Evolutionary conservation across 1,139 yeast species (phyloP).

Genomic region (Yamadazyma atmosphaerica): DNA sequence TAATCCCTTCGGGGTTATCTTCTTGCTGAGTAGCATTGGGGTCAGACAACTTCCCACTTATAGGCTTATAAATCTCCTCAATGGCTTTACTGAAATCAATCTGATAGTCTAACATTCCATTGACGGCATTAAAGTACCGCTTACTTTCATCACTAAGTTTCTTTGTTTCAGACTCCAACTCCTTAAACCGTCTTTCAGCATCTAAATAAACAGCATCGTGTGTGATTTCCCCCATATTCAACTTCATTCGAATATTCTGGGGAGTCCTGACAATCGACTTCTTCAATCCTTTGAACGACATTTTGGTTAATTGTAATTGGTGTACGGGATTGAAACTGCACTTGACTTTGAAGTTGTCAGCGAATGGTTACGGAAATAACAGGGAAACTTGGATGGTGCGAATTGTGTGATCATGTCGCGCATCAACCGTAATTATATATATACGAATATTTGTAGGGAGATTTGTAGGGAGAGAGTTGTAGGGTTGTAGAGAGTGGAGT

Average conservation of each 20-base stretch:
- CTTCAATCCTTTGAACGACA: conserved; percentile 94
- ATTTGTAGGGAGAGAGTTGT: too few species aligned
- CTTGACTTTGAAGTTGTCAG: too few species aligned
- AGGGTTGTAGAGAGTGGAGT: too few species aligned
- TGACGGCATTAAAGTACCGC: conserved; percentile 85
- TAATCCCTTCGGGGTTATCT: conserved; percentile 94
- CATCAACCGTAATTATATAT: too few species aligned
- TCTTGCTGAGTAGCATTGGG: conserved; percentile 84
- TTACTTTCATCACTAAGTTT: conserved; percentile 87
- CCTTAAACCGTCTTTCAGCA: conserved; percentile 94
- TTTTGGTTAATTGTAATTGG: conserved; percentile 21
- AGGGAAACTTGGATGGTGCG: background rate
- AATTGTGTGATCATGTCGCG: background rate
- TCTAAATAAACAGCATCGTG: conserved; percentile 87
- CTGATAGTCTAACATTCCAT: conserved; percentile 90
- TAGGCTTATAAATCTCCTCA: conserved; percentile 95
- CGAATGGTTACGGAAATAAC: background rate
- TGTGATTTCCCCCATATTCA: conserved; percentile 84
- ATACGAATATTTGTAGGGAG: too few species aligned
- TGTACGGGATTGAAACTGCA: too few species aligned
- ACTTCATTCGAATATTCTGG: conserved; percentile 71
- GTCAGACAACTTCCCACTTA: conserved; percentile 86
- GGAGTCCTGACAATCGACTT: conserved; percentile 88
- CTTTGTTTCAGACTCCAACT: conserved; percentile 85
- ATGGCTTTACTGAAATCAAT: conserved; percentile 91